Evolutionary conservation across 768 basidiomycete genomes (phyloP).

Genomic region (Termitomyces sp.): DNA sequence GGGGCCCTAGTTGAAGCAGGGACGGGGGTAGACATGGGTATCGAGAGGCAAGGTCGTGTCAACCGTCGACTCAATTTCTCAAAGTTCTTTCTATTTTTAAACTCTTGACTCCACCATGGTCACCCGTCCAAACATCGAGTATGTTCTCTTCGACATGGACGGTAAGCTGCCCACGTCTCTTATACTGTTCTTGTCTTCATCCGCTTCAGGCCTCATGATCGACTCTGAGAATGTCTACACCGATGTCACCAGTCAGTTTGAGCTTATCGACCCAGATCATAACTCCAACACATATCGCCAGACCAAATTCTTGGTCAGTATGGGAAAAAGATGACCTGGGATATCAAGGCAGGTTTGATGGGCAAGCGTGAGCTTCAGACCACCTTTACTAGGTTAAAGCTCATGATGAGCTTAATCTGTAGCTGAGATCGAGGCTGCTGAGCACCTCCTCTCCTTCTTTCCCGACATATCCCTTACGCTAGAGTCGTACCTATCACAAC

Average conservation of each 20-base stretch:
- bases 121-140: conserved; percentile 38
- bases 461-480: conserved; percentile 65
- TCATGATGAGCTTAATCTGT: background rate
- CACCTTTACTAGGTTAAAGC: too few relatives aligned
- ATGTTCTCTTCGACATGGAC: conserved; percentile 74
- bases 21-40: conserved; percentile 16
- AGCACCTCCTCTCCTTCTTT: conserved; percentile 74
- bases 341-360: conserved; percentile 87
- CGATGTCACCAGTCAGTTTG: conserved; percentile 65
- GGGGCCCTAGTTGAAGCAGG: conserved; percentile 15
- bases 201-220: conserved; percentile 58
- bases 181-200: background rate
- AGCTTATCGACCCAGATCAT: background rate
- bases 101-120: background rate
- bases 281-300: conserved; percentile 19
- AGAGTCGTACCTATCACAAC: conserved; percentile 56
- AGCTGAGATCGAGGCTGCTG: conserved; percentile 65
- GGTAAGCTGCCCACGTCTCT: conserved; percentile 31
- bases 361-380: conserved; percentile 58
- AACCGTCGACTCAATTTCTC: background rate
- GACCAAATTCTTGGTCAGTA: conserved; percentile 71
- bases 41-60: background rate
- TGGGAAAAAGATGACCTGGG: conserved; percentile 82
- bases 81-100: background rate
- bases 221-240: conserved; percentile 79